These are phyloP conservation scores for Boletus rubroflammeus DNA, from an alignment of 768 basidiomycete species.

Conservation along the genomic window DNA sequence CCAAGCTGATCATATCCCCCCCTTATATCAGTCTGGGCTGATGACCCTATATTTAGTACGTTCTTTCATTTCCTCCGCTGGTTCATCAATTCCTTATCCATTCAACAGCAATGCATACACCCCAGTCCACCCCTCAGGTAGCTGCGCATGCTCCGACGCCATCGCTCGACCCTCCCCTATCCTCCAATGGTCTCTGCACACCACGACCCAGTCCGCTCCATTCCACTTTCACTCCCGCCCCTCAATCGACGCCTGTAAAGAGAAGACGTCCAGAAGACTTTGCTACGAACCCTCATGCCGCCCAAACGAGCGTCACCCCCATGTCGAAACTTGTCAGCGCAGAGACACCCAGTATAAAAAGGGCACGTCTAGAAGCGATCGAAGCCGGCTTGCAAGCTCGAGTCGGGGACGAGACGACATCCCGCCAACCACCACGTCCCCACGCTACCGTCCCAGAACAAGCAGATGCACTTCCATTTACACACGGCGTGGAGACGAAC, in stretches of 20 bases:
- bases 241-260: conserved; percentile 6
- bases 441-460: neutral
- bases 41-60: conserved; percentile 22
- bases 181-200: neutral
- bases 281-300: neutral
- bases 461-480: conserved; percentile 15
- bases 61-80: neutral
- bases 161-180: neutral
- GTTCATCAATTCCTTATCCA: neutral
- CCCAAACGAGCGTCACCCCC: neutral
- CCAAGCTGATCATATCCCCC: neutral
- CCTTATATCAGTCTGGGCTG: conserved; percentile 30
- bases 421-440: neutral
- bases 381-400: conserved; percentile 11
- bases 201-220: neutral
- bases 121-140: neutral
- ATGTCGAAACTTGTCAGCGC: neutral
- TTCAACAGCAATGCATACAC: neutral
- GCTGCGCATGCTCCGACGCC: neutral
- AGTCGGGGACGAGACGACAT: neutral
- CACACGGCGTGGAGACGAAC: neutral
- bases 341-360: neutral
- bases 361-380: conserved; percentile 7
- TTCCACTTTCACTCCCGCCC: neutral
- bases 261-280: neutral